Conservation (phyloP, 2,329 filamentous ascomycete species). For the Colletotrichum aenigma region DNA sequence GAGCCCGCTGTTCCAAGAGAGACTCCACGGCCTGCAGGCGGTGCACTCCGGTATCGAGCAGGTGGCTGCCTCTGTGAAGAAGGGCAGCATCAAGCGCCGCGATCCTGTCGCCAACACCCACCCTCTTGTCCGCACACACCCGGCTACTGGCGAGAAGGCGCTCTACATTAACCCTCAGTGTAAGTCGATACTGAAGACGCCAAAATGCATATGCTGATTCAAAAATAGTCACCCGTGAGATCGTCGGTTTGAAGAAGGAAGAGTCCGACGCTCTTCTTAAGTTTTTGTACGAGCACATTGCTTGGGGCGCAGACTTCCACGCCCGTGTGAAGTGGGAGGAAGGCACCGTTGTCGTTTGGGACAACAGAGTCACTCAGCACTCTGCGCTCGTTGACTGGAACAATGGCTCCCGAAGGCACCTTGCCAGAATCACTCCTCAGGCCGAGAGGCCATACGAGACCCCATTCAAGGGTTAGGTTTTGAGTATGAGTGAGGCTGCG, state of each 20-base stretch:
- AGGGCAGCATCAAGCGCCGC: conserved; percentile 18
- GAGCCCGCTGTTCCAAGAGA: conserved; percentile 76
- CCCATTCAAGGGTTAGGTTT: conserved; percentile 5
- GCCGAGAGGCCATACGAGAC: conserved; percentile 17
- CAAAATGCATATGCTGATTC: neutral
- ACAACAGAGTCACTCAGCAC: conserved; percentile 18
- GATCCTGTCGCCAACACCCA: conserved; percentile 18
- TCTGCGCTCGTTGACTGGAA: conserved; percentile 19
- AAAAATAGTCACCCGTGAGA: conserved; percentile 9
- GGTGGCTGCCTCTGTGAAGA: conserved; percentile 14
- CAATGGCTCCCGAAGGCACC: conserved; percentile 15
- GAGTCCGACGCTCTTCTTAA: conserved; percentile 18
- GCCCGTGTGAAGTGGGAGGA: conserved; percentile 21
- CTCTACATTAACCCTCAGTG: conserved; percentile 18
- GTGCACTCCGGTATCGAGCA: conserved; percentile 18
- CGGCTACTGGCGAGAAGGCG: conserved; percentile 18
- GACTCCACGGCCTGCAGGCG: conserved; percentile 17
- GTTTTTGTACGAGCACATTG: conserved; percentile 19
- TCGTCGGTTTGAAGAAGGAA: conserved; percentile 18
- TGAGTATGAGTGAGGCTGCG: neutral
- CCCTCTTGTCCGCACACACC: conserved; percentile 16
- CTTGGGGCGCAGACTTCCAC: conserved; percentile 19
- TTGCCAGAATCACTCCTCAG: conserved; percentile 19
- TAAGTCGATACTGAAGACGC: neutral
- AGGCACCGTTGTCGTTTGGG: conserved; percentile 17